A percentile compares a stretch with the other conserved stretches of the same genome.
Evolutionary conservation across 139 green algal genomes (phyloP).

Genomic region (Micromonas pusilla): DNA sequence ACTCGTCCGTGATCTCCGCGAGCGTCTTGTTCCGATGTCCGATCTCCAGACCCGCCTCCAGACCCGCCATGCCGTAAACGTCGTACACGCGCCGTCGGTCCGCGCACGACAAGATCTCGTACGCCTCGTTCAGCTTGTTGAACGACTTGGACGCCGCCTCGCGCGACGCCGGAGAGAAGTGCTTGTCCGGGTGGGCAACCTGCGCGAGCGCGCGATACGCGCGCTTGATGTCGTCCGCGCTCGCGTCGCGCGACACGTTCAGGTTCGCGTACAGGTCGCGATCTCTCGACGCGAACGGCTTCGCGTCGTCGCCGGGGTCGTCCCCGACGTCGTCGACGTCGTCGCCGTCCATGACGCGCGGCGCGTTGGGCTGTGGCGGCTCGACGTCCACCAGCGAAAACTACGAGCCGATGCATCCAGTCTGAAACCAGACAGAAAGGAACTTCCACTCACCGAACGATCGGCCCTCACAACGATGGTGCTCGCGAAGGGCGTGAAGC

Average conservation of each 20-base stretch:
- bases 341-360: not conserved
- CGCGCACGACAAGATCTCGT: slow-evolving; percentile 36
- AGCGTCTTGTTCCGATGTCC: slow-evolving; percentile 24
- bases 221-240: slow-evolving; percentile 35
- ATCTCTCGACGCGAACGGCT: not conserved
- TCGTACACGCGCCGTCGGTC: slow-evolving; percentile 41
- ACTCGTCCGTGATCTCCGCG: slow-evolving; percentile 38
- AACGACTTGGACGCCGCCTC: slow-evolving; percentile 35
- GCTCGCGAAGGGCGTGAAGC: not conserved
- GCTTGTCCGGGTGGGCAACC: slow-evolving; percentile 41
- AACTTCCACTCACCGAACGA: too few relatives aligned
- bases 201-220: slow-evolving; percentile 33
- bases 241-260: slow-evolving; percentile 27
- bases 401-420: too few relatives aligned
- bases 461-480: too few relatives aligned
- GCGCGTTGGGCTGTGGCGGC: not conserved
- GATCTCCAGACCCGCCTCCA: slow-evolving; percentile 34
- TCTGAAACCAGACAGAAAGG: too few relatives aligned
- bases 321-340: not conserved
- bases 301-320: not conserved
- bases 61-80: slow-evolving; percentile 38
- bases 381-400: not conserved
- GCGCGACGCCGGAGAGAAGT: slow-evolving; percentile 26
- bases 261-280: slow-evolving; percentile 40
- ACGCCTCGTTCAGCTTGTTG: slow-evolving; percentile 37